These are phyloP conservation scores for Boletus sensibilis DNA, from an alignment of 768 basidiomycete species.

Conservation along the genomic window DNA sequence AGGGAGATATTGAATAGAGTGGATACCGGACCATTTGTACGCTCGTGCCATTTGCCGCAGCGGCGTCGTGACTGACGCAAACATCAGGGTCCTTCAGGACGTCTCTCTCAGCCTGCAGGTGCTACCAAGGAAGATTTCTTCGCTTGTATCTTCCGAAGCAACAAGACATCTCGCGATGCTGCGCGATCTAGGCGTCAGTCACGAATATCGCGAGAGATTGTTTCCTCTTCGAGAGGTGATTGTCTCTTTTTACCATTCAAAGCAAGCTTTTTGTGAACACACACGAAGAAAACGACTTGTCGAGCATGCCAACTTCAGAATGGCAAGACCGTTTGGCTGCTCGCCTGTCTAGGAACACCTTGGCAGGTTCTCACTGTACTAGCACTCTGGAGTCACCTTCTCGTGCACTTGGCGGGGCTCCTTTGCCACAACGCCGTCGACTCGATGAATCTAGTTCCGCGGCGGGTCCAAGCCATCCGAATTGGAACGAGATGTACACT, in stretches of 20 bases:
- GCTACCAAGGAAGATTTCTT: slow-evolving; percentile 79
- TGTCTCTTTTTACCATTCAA: neutral
- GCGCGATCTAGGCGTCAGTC: slow-evolving; percentile 71
- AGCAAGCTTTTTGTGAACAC: slow-evolving; percentile 6
- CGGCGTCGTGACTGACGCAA: slow-evolving; percentile 4
- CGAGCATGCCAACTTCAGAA: slow-evolving; percentile 65
- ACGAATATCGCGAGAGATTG: slow-evolving; percentile 74
- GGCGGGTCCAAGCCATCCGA: slow-evolving; percentile 29
- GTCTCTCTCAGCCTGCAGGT: slow-evolving; percentile 55
- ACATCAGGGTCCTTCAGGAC: slow-evolving; percentile 67
- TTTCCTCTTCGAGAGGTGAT: slow-evolving; percentile 65
- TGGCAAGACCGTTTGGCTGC: slow-evolving; percentile 76
- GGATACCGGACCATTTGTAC: slow-evolving; percentile 76
- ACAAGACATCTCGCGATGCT: slow-evolving; percentile 51
- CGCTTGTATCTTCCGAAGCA: slow-evolving; percentile 66
- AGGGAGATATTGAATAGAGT: slow-evolving; percentile 75
- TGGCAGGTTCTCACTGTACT: slow-evolving; percentile 8
- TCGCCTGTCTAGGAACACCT: slow-evolving; percentile 41
- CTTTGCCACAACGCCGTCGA: slow-evolving; percentile 47
- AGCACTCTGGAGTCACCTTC: slow-evolving; percentile 18
- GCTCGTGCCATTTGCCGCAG: slow-evolving; percentile 20
- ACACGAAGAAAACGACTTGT: slow-evolving; percentile 51
- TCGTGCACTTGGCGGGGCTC: slow-evolving; percentile 34
- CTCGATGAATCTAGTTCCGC: slow-evolving; percentile 30
- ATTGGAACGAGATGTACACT: slow-evolving; percentile 63